Evolutionary conservation across 208 protist genomes (phyloP).

Genomic region (Leishmania turanica): DNA sequence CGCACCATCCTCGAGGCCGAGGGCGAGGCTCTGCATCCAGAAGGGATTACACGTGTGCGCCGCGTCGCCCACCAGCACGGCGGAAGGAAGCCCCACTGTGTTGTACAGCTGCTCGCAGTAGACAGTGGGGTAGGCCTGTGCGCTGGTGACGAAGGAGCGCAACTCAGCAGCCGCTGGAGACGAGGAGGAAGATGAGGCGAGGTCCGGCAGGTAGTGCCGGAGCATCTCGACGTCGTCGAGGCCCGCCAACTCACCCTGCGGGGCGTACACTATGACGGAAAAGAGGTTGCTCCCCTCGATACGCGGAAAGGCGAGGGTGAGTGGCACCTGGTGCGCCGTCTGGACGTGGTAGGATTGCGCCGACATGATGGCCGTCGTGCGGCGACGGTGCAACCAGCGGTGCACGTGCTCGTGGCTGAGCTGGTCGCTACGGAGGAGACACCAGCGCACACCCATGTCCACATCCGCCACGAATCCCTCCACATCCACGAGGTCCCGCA

Average conservation of each 20-base stretch:
- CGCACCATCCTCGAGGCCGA: conserved; percentile 82
- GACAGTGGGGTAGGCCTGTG: conserved; percentile 67
- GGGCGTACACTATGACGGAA: conserved; percentile 85
- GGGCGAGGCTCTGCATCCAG: conserved; percentile 84
- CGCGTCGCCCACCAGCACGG: conserved; percentile 82
- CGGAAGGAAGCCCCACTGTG: conserved; percentile 82
- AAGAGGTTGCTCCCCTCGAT: conserved; percentile 60
- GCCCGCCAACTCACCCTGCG: conserved; percentile 51
- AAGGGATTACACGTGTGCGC: conserved; percentile 86
- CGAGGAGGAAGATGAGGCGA: conserved; percentile 10
- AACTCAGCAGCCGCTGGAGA: conserved; percentile 29
- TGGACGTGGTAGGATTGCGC: conserved; percentile 50
- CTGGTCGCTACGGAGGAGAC: conserved; percentile 45
- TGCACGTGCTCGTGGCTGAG: conserved; percentile 76
- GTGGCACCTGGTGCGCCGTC: conserved; percentile 57
- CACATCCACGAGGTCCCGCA: conserved; percentile 84
- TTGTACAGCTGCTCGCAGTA: conserved; percentile 90
- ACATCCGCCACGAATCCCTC: conserved; percentile 80
- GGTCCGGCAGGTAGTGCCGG: conserved; percentile 39
- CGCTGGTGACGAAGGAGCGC: conserved; percentile 33
- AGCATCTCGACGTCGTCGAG: conserved; percentile 54
- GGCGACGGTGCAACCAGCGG: conserved; percentile 79
- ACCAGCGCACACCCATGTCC: conserved; percentile 82
- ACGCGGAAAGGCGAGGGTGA: conserved; percentile 80
- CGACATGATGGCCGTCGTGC: conserved; percentile 29